phyloP scores from a whole-genome alignment of 345 rosid species.

The Syzygium jambos region DNA sequence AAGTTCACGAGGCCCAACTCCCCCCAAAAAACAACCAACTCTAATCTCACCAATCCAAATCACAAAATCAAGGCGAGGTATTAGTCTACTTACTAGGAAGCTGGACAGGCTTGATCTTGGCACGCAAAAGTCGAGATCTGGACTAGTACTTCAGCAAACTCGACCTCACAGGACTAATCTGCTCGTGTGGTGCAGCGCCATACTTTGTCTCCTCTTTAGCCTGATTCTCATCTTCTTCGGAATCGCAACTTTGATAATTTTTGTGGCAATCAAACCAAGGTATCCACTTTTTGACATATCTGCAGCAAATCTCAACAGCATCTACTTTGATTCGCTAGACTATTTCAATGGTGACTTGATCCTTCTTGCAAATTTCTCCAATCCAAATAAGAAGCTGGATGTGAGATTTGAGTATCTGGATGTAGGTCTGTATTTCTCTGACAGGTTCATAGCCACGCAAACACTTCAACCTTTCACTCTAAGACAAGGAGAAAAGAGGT shows the following conservation, averaged over 20 bases:
- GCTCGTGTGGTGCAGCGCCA: conserved; percentile 65
- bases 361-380: conserved; percentile 61
- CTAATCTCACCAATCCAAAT: background rate
- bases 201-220: conserved; percentile 69
- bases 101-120: conserved; percentile 3
- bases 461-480: conserved; percentile 56
- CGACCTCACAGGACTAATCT: conserved; percentile 43
- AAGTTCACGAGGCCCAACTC: background rate
- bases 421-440: conserved; percentile 56
- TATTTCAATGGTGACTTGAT: conserved; percentile 74
- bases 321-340: conserved; percentile 73
- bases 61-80: background rate
- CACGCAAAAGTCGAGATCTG: conserved; percentile 8
- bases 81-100: background rate
- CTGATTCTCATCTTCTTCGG: conserved; percentile 69
- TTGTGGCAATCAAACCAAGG: conserved; percentile 51
- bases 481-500: conserved; percentile 39
- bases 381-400: conserved; percentile 62
- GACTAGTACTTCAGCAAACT: conserved; percentile 26
- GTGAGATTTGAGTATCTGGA: conserved; percentile 49
- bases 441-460: conserved; percentile 51
- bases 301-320: conserved; percentile 53
- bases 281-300: conserved; percentile 67
- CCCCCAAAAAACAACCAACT: background rate
- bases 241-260: conserved; percentile 64